Percentiles rank a stretch among this genome's conserved stretches.
phyloP scores from a whole-genome alignment of 768 basidiomycete species.

The Mycena belliarum region DNA sequence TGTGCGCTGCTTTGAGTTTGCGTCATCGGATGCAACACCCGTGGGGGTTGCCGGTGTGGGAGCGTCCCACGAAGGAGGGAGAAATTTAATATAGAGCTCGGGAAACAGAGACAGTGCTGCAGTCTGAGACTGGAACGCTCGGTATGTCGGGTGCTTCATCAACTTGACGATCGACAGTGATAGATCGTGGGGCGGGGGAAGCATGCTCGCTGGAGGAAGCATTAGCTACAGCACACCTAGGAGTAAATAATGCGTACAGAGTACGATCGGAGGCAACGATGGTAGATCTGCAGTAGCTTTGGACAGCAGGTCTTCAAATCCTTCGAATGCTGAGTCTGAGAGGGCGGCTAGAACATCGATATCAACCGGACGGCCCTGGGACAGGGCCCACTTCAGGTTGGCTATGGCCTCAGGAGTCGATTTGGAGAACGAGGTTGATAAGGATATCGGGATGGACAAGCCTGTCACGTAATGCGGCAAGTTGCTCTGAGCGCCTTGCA shows the following conservation, averaged over 20 bases:
- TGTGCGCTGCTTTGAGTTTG: conserved; percentile 51
- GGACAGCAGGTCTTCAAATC: conserved; percentile 69
- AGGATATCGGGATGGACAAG: conserved; percentile 47
- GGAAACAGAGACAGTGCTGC: conserved; percentile 76
- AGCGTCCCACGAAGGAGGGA: conserved; percentile 75
- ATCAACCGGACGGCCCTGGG: conserved; percentile 64
- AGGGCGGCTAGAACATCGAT: conserved; percentile 64
- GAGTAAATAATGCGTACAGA: conserved; percentile 50
- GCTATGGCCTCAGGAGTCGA: conserved; percentile 50
- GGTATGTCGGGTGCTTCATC: conserved; percentile 76
- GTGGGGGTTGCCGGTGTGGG: conserved; percentile 52
- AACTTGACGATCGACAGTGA: conserved; percentile 73
- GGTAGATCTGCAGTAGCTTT: conserved; percentile 54
- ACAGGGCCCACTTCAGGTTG: conserved; percentile 67
- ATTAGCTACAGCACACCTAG: conserved; percentile 11
- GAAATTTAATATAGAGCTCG: conserved; percentile 70
- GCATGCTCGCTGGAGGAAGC: conserved; percentile 60
- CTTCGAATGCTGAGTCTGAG: conserved; percentile 57
- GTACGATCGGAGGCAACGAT: conserved; percentile 57
- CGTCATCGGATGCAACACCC: conserved; percentile 36
- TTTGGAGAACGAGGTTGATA: conserved; percentile 57
- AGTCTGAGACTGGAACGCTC: conserved; percentile 68
- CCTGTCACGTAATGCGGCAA: conserved; percentile 40
- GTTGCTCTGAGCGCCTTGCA: conserved; percentile 48
- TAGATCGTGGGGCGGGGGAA: conserved; percentile 78